Evolutionary conservation across 805 yeast species (phyloP).

Genomic region (Blastobotrys robertii): DNA sequence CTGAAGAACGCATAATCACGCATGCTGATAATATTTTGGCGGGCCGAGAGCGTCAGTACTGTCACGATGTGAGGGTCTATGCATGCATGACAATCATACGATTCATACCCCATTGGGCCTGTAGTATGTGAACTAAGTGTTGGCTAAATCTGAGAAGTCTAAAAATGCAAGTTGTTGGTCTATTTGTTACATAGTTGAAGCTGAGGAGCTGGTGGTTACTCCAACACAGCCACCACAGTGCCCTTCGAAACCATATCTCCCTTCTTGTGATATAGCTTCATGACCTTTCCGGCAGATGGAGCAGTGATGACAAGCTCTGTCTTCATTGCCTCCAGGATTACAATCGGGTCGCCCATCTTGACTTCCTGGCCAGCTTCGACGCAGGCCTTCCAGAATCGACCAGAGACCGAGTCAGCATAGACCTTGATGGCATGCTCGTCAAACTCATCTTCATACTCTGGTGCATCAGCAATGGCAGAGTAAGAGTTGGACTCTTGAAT

Average conservation of each 20-base stretch:
- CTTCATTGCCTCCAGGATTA: conserved; percentile 96
- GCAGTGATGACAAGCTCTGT: conserved; percentile 89
- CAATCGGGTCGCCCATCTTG: conserved; percentile 62
- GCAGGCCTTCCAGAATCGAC: conserved; percentile 87
- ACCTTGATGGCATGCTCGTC: conserved; percentile 71
- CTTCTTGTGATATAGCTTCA: conserved; percentile 48
- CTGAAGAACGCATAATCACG: too few relatives aligned
- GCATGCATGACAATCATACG: too few relatives aligned
- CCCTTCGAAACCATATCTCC: conserved; percentile 98
- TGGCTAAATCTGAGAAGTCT: too few relatives aligned
- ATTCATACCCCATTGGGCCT: neutral
- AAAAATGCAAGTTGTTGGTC: too few relatives aligned
- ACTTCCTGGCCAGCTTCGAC: conserved; percentile 73
- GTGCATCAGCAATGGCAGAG: conserved; percentile 56
- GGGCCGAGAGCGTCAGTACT: too few relatives aligned
- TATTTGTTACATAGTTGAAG: conserved; percentile 5
- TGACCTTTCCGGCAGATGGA: conserved; percentile 32
- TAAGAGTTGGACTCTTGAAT: conserved; percentile 40
- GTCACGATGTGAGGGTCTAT: too few relatives aligned
- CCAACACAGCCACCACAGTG: conserved; percentile 80
- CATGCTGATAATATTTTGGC: too few relatives aligned
- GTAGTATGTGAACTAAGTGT: too few relatives aligned
- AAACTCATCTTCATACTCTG: conserved; percentile 34
- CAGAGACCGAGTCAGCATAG: conserved; percentile 92
- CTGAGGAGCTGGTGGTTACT: conserved; percentile 23